A percentile compares a stretch with the other conserved stretches of the same genome.
These are phyloP conservation scores for Fonsecaea monophora DNA, from an alignment of 2,329 filamentous ascomycete genomes.

Conservation along the genomic window DNA sequence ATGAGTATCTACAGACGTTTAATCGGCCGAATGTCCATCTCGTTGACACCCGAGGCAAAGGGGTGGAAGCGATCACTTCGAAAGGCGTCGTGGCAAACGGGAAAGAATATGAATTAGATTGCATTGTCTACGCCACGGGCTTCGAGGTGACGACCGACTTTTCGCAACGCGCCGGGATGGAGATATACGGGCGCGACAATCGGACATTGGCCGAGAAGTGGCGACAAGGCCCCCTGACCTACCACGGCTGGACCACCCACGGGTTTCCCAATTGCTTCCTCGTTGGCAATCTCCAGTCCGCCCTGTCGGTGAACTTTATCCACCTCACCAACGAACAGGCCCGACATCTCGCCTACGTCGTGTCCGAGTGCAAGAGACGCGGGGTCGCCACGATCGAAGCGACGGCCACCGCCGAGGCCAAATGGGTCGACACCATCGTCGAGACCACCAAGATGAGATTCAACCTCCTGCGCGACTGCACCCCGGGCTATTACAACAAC, in stretches of 20 bases:
- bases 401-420: slow-evolving; percentile 29
- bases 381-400: slow-evolving; percentile 30
- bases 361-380: slow-evolving; percentile 24
- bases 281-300: slow-evolving; percentile 30
- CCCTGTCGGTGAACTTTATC: slow-evolving; percentile 33
- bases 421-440: slow-evolving; percentile 31
- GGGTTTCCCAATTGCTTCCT: slow-evolving; percentile 35
- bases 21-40: slow-evolving; percentile 66
- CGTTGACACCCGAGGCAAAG: slow-evolving; percentile 64
- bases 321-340: slow-evolving; percentile 35
- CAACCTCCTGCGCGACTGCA: slow-evolving; percentile 31
- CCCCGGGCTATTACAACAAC: slow-evolving; percentile 36
- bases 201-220: slow-evolving; percentile 40
- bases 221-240: slow-evolving; percentile 29
- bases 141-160: slow-evolving; percentile 43
- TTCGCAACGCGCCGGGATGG: slow-evolving; percentile 35
- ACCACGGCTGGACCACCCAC: slow-evolving; percentile 34
- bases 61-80: slow-evolving; percentile 56
- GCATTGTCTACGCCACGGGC: slow-evolving; percentile 57
- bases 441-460: slow-evolving; percentile 16
- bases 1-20: slow-evolving; percentile 65
- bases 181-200: slow-evolving; percentile 41
- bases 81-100: slow-evolving; percentile 57
- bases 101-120: slow-evolving; percentile 57
- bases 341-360: slow-evolving; percentile 30